Percentiles rank a stretch among this genome's conserved stretches.
These are phyloP conservation scores for Nymphaea thermarum DNA, from an alignment of 164 flowering plant species.

Conservation along the genomic window DNA sequence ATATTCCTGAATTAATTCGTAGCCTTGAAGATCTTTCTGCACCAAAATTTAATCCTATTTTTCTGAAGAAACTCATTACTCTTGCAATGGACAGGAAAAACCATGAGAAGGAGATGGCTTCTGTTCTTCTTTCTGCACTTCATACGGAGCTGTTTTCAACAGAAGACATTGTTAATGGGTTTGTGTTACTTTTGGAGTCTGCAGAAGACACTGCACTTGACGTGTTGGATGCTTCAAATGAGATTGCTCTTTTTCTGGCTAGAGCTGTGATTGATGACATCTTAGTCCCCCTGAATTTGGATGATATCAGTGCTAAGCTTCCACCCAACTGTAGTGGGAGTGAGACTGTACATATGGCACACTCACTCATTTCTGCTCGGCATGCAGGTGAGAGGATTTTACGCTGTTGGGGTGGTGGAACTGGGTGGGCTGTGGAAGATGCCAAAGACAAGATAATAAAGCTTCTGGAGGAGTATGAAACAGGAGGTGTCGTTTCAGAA, in stretches of 20 bases:
- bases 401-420: slow-evolving; percentile 99
- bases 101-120: slow-evolving; percentile 95
- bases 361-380: slow-evolving; percentile 67
- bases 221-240: slow-evolving; percentile 86
- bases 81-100: slow-evolving; percentile 98
- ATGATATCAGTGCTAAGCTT: slow-evolving; percentile 40
- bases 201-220: slow-evolving; percentile 96
- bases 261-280: slow-evolving; percentile 97
- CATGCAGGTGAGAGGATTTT: slow-evolving; percentile 98
- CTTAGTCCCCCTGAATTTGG: slow-evolving; percentile 78
- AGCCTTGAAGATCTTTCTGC: slow-evolving; percentile 79
- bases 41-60: slow-evolving; percentile 68
- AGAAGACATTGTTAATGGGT: slow-evolving; percentile 83
- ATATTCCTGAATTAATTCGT: slow-evolving; percentile 82
- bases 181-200: slow-evolving; percentile 81
- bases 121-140: slow-evolving; percentile 83
- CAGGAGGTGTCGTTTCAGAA: slow-evolving; percentile 81
- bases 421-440: slow-evolving; percentile 99
- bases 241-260: slow-evolving; percentile 82
- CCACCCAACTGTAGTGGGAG: slow-evolving; percentile 62
- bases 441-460: slow-evolving; percentile 90
- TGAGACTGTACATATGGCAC: slow-evolving; percentile 83
- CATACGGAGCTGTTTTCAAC: slow-evolving; percentile 71
- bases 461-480: slow-evolving; percentile 88
- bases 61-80: slow-evolving; percentile 80